Base-by-base conservation (phyloP, 1,139 yeast genomes). In the Yamadazyma songkhlaensis region DNA sequence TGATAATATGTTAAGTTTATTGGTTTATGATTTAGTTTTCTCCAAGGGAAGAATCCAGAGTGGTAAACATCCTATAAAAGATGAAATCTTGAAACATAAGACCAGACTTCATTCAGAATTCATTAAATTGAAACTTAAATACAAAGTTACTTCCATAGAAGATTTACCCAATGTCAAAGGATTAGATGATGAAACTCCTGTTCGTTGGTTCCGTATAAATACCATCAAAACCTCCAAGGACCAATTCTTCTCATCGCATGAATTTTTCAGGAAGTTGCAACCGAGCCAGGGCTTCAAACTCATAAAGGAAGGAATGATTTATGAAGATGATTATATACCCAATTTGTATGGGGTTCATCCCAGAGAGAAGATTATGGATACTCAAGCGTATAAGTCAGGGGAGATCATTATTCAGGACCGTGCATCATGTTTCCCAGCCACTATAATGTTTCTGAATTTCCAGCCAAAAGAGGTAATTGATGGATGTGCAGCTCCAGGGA, bases 401-500 rank as follows among this genome's bases (percentile, higher is more conserved):
- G 74, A 81, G 37, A 67, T 92, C 14, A 89, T 94, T 40, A 87
- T 92, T 42, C 99, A 92, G 60, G 98, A 92, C 55, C 69, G 98
- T 35, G 97, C 97, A 0, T 89, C 97, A 3, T 92, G 98, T 58
- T 88, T 92, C 54, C 99, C 99, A 0, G 96, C 95, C 0, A 81
- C 80, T 42, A 89, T 94, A 20, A 62, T 92, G 37, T 69, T 77
- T 44, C 48, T 54, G 35, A 66, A 64, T 38, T 68, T 75, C 10
- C 73, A 74, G 4, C 74, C 67, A 33, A 78, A 72, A 40, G 62
- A 71, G 34, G 77, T 89, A 6, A 85, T 92, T 31, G 99, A 92
- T 62, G 86, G 97, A 0, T 90, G 97, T 62, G 89, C 98, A 2
- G 98, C 99, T 0, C 99, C 99, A 2, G 99, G 99, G 6, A 92